Conservation (phyloP, 352 stramenopile genomes). For the Pythium dissimile region DNA sequence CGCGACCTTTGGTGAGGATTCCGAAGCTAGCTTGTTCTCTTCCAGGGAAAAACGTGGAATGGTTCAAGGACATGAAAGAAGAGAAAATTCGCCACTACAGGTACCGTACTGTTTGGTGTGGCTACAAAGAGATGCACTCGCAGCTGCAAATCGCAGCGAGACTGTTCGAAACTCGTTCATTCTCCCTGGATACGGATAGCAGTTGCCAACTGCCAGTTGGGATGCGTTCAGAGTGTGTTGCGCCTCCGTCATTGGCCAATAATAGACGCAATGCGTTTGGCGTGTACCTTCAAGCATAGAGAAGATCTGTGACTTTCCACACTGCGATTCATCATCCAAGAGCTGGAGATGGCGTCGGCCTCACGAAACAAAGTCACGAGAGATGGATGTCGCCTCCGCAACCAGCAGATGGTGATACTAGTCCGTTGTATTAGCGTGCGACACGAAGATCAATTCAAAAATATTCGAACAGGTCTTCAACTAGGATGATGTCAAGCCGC, state of each 20-base stretch:
- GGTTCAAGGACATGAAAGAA: not conserved
- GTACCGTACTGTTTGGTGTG: not conserved
- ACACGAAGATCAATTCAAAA: too few relatives aligned
- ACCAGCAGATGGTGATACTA: not conserved
- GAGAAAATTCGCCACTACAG: not conserved
- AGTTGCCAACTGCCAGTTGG: not conserved
- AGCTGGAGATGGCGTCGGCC: not conserved
- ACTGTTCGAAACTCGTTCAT: not conserved
- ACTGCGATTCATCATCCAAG: not conserved
- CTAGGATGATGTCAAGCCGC: too few relatives aligned
- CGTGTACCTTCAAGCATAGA: not conserved
- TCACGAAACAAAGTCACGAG: not conserved
- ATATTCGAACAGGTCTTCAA: not conserved
- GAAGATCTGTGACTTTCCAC: not conserved
- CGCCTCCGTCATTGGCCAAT: not conserved
- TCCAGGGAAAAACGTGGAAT: constrained; percentile 13
- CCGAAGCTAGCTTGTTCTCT: not conserved
- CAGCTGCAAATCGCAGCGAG: not conserved
- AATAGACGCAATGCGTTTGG: not conserved
- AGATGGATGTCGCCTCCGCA: not conserved
- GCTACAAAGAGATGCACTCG: constrained; percentile 19
- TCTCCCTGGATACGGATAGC: too few relatives aligned
- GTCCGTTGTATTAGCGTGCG: not conserved
- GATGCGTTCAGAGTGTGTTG: not conserved
- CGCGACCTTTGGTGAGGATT: constrained; percentile 1